Percentiles rank a stretch among this genome's conserved stretches.
Evolutionary conservation across 352 stramenopile genomes (phyloP).

Genomic region (Phytophthora sansomeana): DNA sequence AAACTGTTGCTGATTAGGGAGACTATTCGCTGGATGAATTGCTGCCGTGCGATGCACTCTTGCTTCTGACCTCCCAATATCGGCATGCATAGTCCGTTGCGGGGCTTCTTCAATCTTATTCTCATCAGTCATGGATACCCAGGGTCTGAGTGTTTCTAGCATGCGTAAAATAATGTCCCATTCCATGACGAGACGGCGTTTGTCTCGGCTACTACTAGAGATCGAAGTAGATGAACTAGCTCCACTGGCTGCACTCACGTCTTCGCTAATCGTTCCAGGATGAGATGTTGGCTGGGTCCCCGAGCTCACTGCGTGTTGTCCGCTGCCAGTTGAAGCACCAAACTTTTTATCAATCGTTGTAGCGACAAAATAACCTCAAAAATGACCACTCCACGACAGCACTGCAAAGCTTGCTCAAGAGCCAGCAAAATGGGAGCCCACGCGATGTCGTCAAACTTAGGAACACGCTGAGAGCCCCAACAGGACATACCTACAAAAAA

Average conservation of each 20-base stretch:
- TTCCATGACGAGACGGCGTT: conserved; percentile 66
- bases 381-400: conserved; percentile 80
- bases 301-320: conserved; percentile 12
- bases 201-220: conserved; percentile 26
- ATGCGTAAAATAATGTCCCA: conserved; percentile 90
- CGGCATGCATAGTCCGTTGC: conserved; percentile 7
- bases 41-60: conserved; percentile 17
- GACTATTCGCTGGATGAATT: conserved; percentile 23
- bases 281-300: conserved; percentile 3
- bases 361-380: conserved; percentile 90
- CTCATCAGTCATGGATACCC: conserved; percentile 67
- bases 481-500: conserved; percentile 92
- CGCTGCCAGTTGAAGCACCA: conserved; percentile 34
- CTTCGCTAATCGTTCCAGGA: conserved; percentile 12
- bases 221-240: conserved; percentile 1
- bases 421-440: conserved; percentile 78
- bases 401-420: conserved; percentile 68
- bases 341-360: conserved; percentile 91
- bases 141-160: conserved; percentile 68
- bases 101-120: conserved; percentile 38
- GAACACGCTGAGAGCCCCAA: conserved; percentile 85
- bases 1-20: conserved; percentile 33
- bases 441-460: conserved; percentile 76
- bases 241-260: conserved; percentile 2
- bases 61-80: conserved; percentile 21